Evolutionary conservation across 768 basidiomycete genomes (phyloP), one percentile per base, ranked within the genome.

Genomic region (Mycena alexandri): DNA sequence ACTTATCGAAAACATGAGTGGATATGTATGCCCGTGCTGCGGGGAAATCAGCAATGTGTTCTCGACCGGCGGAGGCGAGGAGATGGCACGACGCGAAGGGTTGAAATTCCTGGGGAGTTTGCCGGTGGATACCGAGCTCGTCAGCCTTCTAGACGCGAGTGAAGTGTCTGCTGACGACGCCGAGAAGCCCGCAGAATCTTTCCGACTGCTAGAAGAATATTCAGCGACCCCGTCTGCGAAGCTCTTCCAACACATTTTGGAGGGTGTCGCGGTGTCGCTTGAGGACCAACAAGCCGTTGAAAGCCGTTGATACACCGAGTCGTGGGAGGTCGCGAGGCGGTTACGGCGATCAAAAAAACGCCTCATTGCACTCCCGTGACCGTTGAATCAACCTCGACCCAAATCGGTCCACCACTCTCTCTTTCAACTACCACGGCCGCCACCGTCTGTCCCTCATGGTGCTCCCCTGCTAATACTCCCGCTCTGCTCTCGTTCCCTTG

Each of bases 1-100:
- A 11, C 78, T 99, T 55, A 90, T 99, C 72, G 98, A 99, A 77
- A 99, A 99, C 81, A 99, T 99, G 98, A 93, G 94, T 70, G 98
- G 98, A 55, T 99, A 98, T 80, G 93, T 92, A 21, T 99, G 97
- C 75, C 98, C 98, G 50, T 98, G 96, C 76, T 99, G 98, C 76
- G 94, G 94, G 17, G 96, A 98, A 78, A 83, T 98, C 72, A 94
- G 90, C 82, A 94, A 97, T 77, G 88, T 98, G 60, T 99, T 99
- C 78, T 98, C 96, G 10, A 92, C 90, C 5, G 95, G 95, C 17
- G 98, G 98, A 2, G 98, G 96, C 2, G 89, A 91, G 79, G 92
- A 90, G 74, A 90, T 96, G 92, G 95, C 94, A 5, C 83, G 84
- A 68, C 85, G 85, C 56, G 93, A 96, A 73, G 86, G 83, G 1